Evolutionary conservation across 73 alveolate species (phyloP).

Genomic region (Paramecium sexaurelia): DNA sequence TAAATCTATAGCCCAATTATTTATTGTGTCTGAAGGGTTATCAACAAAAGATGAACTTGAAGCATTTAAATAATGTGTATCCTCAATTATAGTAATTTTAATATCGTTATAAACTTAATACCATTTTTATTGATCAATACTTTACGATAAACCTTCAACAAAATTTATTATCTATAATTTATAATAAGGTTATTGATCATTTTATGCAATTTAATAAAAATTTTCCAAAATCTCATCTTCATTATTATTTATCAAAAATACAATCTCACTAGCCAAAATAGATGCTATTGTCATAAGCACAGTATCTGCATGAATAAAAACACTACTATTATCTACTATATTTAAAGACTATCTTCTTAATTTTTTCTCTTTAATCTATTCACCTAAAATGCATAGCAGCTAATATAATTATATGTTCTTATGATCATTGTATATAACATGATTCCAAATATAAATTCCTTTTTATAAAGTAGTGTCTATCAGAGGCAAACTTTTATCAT

Average conservation of each 20-base stretch:
- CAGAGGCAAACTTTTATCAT: not conserved
- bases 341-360: not conserved
- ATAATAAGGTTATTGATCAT: not conserved
- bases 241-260: not conserved
- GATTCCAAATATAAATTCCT: constrained; percentile 36
- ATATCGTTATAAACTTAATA: not conserved
- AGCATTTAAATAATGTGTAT: not conserved
- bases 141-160: not conserved
- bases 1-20: not conserved
- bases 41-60: not conserved
- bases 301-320: not conserved
- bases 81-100: not conserved
- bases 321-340: not conserved
- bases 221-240: constrained; percentile 26
- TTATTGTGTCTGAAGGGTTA: not conserved
- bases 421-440: constrained; percentile 29
- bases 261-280: not conserved
- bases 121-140: not conserved
- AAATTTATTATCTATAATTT: not conserved
- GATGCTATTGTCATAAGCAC: not conserved
- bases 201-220: not conserved
- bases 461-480: not conserved
- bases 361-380: not conserved
- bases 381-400: not conserved
- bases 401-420: not conserved